Evolutionary conservation across 352 stramenopile genomes (phyloP).

Genomic region (Aphanomyces stellatus): DNA sequence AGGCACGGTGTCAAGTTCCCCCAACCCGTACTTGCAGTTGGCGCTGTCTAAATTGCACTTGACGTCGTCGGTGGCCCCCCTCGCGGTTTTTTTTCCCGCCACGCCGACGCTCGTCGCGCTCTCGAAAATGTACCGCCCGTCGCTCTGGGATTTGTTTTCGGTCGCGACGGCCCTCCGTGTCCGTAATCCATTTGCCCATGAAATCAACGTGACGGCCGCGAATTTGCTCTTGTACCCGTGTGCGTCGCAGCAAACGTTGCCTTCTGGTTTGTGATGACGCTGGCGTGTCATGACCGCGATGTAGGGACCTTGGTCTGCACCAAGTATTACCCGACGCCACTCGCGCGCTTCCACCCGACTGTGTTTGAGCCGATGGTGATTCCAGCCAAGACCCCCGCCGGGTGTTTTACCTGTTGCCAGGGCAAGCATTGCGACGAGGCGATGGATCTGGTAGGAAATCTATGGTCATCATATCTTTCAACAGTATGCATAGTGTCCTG

Average conservation of each 20-base stretch:
- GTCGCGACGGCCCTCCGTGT: slow-evolving; percentile 67
- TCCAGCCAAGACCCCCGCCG: slow-evolving; percentile 35
- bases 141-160: slow-evolving; percentile 51
- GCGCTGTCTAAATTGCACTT: slow-evolving; percentile 49
- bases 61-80: slow-evolving; percentile 43
- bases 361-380: slow-evolving; percentile 64
- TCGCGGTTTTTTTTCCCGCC: slow-evolving; percentile 53
- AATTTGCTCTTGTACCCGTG: slow-evolving; percentile 73
- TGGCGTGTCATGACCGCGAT: too few species aligned
- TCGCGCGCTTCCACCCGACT: slow-evolving; percentile 58
- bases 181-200: slow-evolving; percentile 74
- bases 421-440: slow-evolving; percentile 41
- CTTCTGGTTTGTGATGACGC: too few species aligned
- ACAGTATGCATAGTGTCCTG: slow-evolving; percentile 32
- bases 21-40: slow-evolving; percentile 51
- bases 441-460: slow-evolving; percentile 26
- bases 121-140: slow-evolving; percentile 65
- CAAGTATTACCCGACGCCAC: slow-evolving; percentile 52
- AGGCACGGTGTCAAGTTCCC: slow-evolving; percentile 42
- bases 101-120: slow-evolving; percentile 65
- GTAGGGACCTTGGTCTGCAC: slow-evolving; percentile 45
- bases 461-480: not conserved
- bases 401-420: slow-evolving; percentile 77
- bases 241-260: slow-evolving; percentile 49
- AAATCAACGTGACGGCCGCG: slow-evolving; percentile 53